phyloP scores from a whole-genome alignment of 176 grass and related monocot species.

The Guadua angustifolia region DNA sequence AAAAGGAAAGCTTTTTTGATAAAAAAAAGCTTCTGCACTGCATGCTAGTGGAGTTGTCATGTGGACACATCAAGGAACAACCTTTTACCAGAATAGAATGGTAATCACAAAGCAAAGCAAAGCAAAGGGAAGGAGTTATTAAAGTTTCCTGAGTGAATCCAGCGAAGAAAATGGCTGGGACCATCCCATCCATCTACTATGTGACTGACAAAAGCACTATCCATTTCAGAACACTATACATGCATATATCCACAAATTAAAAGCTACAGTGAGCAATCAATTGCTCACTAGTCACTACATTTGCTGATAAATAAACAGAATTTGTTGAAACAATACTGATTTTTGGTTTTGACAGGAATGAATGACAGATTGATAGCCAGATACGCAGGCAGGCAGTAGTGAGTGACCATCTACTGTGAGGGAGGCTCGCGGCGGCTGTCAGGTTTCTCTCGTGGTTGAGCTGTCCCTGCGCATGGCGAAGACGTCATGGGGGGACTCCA shows the following conservation, averaged over 20 bases:
- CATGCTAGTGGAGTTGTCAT: conserved; percentile 21
- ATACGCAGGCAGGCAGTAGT: background rate
- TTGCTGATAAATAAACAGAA: background rate
- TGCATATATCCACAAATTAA: background rate
- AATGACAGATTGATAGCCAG: background rate
- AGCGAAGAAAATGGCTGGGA: background rate
- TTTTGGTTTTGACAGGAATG: background rate
- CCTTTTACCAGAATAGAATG: conserved; percentile 11
- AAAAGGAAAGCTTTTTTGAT: background rate
- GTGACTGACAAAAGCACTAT: background rate
- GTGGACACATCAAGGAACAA: background rate
- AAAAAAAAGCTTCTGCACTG: conserved; percentile 16
- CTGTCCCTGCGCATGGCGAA: conserved; percentile 33
- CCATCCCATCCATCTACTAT: background rate
- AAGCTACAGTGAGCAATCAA: background rate
- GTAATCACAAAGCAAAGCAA: background rate
- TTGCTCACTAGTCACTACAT: too few species aligned
- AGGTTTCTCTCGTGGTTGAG: conserved; percentile 30
- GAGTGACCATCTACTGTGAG: background rate
- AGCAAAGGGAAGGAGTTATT: background rate
- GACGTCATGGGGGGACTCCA: background rate
- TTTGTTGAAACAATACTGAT: too few species aligned
- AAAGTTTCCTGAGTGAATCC: conserved; percentile 19
- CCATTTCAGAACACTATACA: background rate
- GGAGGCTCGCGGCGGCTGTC: background rate